Conservation (phyloP, 2,329 filamentous ascomycete genomes). For the Trichophyton schoenleinii region DNA sequence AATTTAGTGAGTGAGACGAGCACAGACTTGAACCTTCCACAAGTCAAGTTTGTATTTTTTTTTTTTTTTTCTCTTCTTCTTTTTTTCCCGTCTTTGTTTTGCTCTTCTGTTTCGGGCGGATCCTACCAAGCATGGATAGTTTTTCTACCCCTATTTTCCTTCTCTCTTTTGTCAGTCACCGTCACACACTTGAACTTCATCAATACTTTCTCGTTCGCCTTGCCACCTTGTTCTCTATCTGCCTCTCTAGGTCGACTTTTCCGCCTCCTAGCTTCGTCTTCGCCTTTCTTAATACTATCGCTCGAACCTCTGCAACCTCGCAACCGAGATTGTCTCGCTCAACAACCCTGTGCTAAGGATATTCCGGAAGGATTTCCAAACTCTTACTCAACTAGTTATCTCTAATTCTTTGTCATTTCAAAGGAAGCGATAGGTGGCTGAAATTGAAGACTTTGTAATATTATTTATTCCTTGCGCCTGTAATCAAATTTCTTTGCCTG, state of each 20-base stretch:
- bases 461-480: not conserved
- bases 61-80: too few species aligned
- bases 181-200: not conserved
- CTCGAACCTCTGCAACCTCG: not conserved
- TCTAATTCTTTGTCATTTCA: not conserved
- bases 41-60: not conserved
- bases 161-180: not conserved
- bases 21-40: not conserved
- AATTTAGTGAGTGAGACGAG: not conserved
- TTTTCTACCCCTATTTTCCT: constrained; percentile 1
- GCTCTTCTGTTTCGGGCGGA: not conserved
- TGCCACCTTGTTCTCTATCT: not conserved
- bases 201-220: not conserved
- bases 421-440: not conserved
- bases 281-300: not conserved
- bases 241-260: not conserved
- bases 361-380: not conserved
- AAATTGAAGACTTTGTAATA: not conserved
- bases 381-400: not conserved
- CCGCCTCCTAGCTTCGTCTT: not conserved
- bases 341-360: not conserved
- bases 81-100: too few species aligned
- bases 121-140: not conserved
- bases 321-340: not conserved
- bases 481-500: not conserved